Evolutionary conservation across 441 rosid species (phyloP).

Genomic region (Breynia disticha): DNA sequence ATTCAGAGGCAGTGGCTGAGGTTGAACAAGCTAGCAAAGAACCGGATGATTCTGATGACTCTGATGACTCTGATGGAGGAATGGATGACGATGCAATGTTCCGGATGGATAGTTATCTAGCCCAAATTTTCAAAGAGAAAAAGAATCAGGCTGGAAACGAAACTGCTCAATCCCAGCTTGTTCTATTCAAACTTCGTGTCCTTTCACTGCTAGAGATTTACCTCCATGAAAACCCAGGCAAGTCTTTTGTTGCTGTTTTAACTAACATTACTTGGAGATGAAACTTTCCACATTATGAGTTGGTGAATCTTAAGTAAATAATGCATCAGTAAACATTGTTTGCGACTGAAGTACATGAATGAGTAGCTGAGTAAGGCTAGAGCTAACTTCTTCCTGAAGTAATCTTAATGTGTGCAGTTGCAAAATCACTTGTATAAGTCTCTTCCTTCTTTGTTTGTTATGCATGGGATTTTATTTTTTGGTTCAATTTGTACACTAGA

Average conservation of each 20-base stretch:
- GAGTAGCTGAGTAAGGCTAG: too few species aligned
- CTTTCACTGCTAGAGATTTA: constrained; percentile 89
- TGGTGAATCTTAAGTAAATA: neutral
- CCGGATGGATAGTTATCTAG: constrained; percentile 88
- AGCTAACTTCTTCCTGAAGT: too few species aligned
- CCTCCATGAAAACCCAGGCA: constrained; percentile 85
- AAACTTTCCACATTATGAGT: neutral
- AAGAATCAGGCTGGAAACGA: constrained; percentile 82
- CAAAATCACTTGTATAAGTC: too few species aligned
- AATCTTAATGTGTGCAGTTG: too few species aligned
- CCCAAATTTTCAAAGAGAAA: constrained; percentile 78
- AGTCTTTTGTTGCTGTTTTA: constrained; percentile 15
- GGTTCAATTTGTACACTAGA: too few species aligned
- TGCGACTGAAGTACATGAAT: too few species aligned
- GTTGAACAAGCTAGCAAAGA: constrained; percentile 37
- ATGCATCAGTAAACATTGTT: too few species aligned
- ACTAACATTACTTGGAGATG: neutral
- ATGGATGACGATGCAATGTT: constrained; percentile 99
- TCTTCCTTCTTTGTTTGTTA: too few species aligned
- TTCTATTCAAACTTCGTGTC: constrained; percentile 80
- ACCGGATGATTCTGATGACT: constrained; percentile 42
- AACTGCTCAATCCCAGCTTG: constrained; percentile 90
- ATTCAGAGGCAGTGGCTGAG: constrained; percentile 53
- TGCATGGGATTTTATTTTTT: too few species aligned
- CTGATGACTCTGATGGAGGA: constrained; percentile 78